A percentile compares a stretch with the other conserved stretches of the same genome.
Conservation (phyloP, 73 alveolate genomes). For the Tetrahymena elliotti region DNA sequence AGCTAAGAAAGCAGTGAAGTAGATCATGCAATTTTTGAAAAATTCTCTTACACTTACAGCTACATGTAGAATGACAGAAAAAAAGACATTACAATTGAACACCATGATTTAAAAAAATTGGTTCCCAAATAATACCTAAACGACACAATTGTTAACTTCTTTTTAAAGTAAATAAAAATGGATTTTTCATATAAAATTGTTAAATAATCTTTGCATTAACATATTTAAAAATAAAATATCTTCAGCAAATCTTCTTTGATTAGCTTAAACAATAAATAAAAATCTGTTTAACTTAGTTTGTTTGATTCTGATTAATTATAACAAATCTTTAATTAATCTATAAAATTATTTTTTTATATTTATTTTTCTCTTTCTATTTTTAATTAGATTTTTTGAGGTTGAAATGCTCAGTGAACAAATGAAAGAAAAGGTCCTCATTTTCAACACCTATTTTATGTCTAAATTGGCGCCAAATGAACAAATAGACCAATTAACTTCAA, state of each 20-base stretch:
- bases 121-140: conserved; percentile 33
- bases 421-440: neutral
- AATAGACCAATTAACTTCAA: neutral
- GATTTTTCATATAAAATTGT: no score
- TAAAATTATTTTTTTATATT: no score
- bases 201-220: neutral
- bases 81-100: conserved; percentile 18
- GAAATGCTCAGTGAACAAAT: conserved; percentile 1
- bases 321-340: no score
- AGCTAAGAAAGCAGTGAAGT: neutral
- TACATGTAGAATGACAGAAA: neutral
- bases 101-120: conserved; percentile 29
- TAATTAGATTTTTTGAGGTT: conserved; percentile 9
- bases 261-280: no score
- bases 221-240: neutral
- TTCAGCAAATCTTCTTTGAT: neutral
- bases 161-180: neutral
- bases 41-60: conserved; percentile 5
- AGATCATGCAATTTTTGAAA: neutral
- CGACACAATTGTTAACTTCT: conserved; percentile 34
- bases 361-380: neutral
- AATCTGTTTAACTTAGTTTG: neutral
- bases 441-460: conserved; percentile 28
- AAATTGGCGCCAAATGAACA: conserved; percentile 29
- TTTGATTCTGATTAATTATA: neutral